phyloP scores from a whole-genome alignment of 176 grass and related monocot genomes.

The Themeda triandra region DNA sequence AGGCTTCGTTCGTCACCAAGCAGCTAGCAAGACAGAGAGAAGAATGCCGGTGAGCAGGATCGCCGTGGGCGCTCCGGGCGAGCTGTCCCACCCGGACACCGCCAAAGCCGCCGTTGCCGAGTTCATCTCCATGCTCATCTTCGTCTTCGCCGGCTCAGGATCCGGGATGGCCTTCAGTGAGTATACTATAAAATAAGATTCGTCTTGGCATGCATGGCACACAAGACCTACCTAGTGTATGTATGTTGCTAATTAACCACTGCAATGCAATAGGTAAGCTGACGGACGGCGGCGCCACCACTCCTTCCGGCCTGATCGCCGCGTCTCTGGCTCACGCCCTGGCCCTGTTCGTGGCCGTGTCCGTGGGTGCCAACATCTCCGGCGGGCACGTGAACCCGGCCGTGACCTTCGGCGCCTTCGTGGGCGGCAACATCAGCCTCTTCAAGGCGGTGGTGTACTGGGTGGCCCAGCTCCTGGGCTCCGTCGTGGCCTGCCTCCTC shows the following conservation, averaged over 20 bases:
- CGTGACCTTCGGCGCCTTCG: conserved; percentile 75
- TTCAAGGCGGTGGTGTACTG: conserved; percentile 63
- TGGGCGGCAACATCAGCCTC: conserved; percentile 79
- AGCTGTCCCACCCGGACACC: conserved; percentile 44
- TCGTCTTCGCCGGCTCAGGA: conserved; percentile 82
- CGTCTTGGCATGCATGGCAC: too few species aligned
- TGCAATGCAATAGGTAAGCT: conserved; percentile 47
- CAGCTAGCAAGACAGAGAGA: too few species aligned
- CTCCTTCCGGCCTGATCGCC: conserved; percentile 50
- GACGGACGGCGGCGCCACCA: conserved; percentile 48
- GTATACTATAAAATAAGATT: too few species aligned
- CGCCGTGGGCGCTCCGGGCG: conserved; percentile 52
- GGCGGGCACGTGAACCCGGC: conserved; percentile 90
- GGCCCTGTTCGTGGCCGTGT: conserved; percentile 64
- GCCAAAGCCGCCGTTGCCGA: conserved; percentile 65
- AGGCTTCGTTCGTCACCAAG: too few species aligned
- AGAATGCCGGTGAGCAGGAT: conserved; percentile 73
- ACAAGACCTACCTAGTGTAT: too few species aligned
- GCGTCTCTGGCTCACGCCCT: conserved; percentile 68
- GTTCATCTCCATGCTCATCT: conserved; percentile 88
- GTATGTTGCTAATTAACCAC: too few species aligned
- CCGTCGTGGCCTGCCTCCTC: conserved; percentile 70
- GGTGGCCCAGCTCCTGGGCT: conserved; percentile 79
- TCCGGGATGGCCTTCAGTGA: conserved; percentile 77
- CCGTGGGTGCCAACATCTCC: conserved; percentile 72